Evolutionary conservation across 768 basidiomycete genomes (phyloP), one percentile per base, ranked within the genome.

Genomic region (Coprinopsis cinerea): DNA sequence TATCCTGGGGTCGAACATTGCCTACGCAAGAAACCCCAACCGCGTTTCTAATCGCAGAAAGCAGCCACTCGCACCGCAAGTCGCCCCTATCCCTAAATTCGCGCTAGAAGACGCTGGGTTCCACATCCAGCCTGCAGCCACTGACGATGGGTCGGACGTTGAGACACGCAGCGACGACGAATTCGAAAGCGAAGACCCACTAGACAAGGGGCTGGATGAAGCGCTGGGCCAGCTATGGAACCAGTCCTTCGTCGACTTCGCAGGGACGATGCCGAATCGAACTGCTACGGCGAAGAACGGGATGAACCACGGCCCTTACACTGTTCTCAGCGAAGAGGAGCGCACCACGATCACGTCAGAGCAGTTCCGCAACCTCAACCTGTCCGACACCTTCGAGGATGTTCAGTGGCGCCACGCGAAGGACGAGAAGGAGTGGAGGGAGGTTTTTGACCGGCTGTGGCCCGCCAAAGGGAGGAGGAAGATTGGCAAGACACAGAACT

Each of bases 141-240:
- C 17, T 18, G 47, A 48, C 25, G 39, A 39, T 18, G 47, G 39
- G 4, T 48, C 47, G 13, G 47, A 48, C 22, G 26, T 48, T 6
- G n/a, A n/a, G n/a, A n/a, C n/a, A n/a, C n/a, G n/a, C n/a, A 20
- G 18, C 6, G 44, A 28, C 2, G 47, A 4, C 23, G 20, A 24
- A 15, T 18, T 11, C 20, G 32, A 36, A 18, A 1, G 11, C 23
- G 7, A 14, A 1, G 23, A 23, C 4, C 2, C 13, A 10, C 14
- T 26, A 11, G 47, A 25, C 13, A 15, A 4, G 14, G 37, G 37
- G 9, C 18, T 48, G 11, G 24, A 48, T 26, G 18, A 1, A 2
- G 14, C 9, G 17, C n/a, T 48, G 22, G 30, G 20, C 1, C 7
- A 22, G 24, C 3, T 39, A 2, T 39, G 5, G 5, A 24, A 14